Percentiles rank a stretch among this genome's conserved stretches.
Conservation (phyloP, 805 yeast genomes). For the Nakazawaea wickerhamii region DNA sequence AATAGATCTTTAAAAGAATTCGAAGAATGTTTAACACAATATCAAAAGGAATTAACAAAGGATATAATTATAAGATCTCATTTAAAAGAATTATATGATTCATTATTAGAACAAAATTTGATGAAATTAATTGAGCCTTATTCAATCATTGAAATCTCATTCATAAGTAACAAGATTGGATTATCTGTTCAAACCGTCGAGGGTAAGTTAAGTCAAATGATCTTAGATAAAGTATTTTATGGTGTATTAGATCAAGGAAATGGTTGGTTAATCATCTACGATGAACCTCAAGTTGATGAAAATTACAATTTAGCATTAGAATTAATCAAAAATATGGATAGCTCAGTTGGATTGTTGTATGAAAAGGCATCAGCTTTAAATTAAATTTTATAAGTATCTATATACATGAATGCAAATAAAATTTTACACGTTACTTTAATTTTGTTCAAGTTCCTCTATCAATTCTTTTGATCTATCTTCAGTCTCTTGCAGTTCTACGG, state of each 20-base stretch:
- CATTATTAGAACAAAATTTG: conserved; percentile 85
- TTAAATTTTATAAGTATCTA: conserved; percentile 21
- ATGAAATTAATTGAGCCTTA: conserved; percentile 94
- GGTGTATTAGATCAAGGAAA: conserved; percentile 98
- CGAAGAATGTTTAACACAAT: conserved; percentile 72
- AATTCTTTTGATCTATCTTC: conserved; percentile 38
- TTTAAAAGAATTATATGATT: conserved; percentile 88
- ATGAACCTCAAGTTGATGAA: conserved; percentile 82
- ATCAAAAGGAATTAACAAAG: conserved; percentile 68
- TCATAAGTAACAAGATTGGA: conserved; percentile 83
- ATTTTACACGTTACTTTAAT: too few relatives aligned
- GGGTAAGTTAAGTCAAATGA: conserved; percentile 94
- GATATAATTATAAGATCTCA: conserved; percentile 90
- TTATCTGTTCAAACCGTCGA: conserved; percentile 85
- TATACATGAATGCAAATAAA: background rate
- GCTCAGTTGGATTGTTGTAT: conserved; percentile 83
- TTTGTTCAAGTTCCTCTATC: conserved; percentile 20
- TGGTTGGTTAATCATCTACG: conserved; percentile 93
- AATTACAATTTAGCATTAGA: conserved; percentile 85
- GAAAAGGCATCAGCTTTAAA: conserved; percentile 88
- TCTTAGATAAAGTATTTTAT: conserved; percentile 87
- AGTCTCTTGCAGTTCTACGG: conserved; percentile 41
- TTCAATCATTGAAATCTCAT: conserved; percentile 90
- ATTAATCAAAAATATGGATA: conserved; percentile 79
- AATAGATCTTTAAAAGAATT: conserved; percentile 89